These are phyloP conservation scores for Porphyra umbilicalis DNA, from an alignment of 31 red algal species.

Conservation along the genomic window DNA sequence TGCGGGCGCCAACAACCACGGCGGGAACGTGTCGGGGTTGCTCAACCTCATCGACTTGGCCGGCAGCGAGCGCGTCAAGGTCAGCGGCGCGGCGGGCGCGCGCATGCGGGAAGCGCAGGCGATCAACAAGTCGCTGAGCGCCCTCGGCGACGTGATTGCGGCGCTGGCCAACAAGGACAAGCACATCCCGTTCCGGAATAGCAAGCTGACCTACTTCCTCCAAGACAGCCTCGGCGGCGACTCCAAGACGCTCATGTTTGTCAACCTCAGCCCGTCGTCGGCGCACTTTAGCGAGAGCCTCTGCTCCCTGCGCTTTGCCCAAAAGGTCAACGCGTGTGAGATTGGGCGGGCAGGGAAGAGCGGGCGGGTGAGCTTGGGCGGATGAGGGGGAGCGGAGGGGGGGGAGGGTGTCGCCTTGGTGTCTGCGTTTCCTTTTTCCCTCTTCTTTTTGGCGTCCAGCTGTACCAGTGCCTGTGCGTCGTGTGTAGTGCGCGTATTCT, in stretches of 20 bases:
- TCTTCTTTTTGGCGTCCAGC: no score
- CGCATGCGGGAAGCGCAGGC: slow-evolving; percentile 89
- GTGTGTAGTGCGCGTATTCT: no score
- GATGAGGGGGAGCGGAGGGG: not conserved
- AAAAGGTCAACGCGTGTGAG: slow-evolving; percentile 37
- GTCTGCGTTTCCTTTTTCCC: no score
- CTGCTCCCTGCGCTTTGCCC: slow-evolving; percentile 85
- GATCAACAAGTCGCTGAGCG: slow-evolving; percentile 97
- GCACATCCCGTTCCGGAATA: slow-evolving; percentile 95
- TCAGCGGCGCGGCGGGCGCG: slow-evolving; percentile 75
- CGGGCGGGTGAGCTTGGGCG: slow-evolving; percentile 5
- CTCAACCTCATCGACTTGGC: slow-evolving; percentile 96
- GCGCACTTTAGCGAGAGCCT: slow-evolving; percentile 68
- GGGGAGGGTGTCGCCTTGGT: no score
- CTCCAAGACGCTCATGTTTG: slow-evolving; percentile 99
- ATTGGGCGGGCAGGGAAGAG: slow-evolving; percentile 34
- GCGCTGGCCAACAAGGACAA: slow-evolving; percentile 44
- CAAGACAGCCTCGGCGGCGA: slow-evolving; percentile 97
- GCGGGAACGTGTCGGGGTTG: slow-evolving; percentile 42
- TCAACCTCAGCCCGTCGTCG: slow-evolving; percentile 81
- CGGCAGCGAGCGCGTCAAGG: slow-evolving; percentile 84
- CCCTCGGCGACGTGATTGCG: slow-evolving; percentile 85
- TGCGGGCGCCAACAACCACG: slow-evolving; percentile 43
- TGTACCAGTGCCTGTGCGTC: no score
- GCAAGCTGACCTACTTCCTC: slow-evolving; percentile 85